Evolutionary conservation across 2,329 filamentous ascomycete species (phyloP).

Genomic region (Stemphylium vesicarium): DNA sequence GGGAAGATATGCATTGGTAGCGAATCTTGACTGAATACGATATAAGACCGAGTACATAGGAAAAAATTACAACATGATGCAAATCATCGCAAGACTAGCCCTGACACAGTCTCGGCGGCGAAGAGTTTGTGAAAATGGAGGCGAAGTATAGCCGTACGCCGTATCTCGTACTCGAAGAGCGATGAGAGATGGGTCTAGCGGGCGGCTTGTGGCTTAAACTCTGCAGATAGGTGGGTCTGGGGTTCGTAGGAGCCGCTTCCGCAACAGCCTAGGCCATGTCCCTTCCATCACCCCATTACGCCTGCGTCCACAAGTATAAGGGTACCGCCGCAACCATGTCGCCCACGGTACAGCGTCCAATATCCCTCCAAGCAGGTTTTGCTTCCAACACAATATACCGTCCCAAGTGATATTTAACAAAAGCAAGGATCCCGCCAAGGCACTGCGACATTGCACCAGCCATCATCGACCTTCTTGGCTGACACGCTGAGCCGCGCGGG

Average conservation of each 20-base stretch:
- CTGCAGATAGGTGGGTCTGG: conserved; percentile 14
- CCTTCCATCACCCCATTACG: background rate
- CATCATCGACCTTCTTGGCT: conserved; percentile 22
- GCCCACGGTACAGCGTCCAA: background rate
- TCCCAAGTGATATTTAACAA: conserved; percentile 4
- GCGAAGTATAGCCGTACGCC: no score
- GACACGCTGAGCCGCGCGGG: conserved; percentile 11
- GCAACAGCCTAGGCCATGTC: conserved; percentile 8
- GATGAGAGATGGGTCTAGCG: background rate
- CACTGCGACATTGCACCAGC: conserved; percentile 13
- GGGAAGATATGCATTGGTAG: no score
- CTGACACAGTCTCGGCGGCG: no score
- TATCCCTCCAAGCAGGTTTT: conserved; percentile 11
- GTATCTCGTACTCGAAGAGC: no score
- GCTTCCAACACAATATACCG: conserved; percentile 1
- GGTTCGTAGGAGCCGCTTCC: conserved; percentile 8
- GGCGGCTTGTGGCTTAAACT: background rate
- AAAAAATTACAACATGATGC: no score
- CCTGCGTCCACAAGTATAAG: conserved; percentile 9
- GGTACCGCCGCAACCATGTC: conserved; percentile 10
- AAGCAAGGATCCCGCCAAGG: conserved; percentile 26
- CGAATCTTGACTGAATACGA: background rate
- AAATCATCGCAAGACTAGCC: no score
- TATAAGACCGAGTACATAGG: no score
- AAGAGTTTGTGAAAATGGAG: no score